Evolutionary conservation across 495 filamentous ascomycete species (phyloP).

Genomic region (Peziza echinospora): DNA sequence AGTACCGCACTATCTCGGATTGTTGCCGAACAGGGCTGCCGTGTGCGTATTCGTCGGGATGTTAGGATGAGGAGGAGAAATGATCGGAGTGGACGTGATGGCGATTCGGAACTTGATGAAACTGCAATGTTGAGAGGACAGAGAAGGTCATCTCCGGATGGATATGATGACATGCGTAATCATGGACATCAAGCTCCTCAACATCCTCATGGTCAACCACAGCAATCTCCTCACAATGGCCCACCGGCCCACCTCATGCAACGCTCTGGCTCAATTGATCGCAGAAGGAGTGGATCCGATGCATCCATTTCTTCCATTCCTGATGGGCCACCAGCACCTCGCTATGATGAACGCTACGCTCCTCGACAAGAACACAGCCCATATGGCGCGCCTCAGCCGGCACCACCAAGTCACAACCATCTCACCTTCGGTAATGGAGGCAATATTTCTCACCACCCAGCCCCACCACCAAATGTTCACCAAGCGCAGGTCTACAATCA

Average conservation of each 20-base stretch:
- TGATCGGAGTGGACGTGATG: conserved; percentile 16
- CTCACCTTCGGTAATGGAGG: conserved; percentile 12
- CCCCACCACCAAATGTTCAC: conserved; percentile 11
- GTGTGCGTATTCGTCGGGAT: conserved; percentile 88
- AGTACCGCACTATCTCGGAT: conserved; percentile 74
- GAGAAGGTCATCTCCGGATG: conserved; percentile 10
- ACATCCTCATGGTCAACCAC: conserved; percentile 8
- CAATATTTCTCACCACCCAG: conserved; percentile 6
- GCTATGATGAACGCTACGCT: conserved; percentile 12
- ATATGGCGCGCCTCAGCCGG: conserved; percentile 9
- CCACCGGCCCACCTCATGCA: conserved; percentile 12
- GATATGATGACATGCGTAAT: conserved; percentile 12
- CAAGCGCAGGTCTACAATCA: conserved; percentile 13
- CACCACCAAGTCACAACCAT: conserved; percentile 13
- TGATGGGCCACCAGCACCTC: conserved; percentile 7
- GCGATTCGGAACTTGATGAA: conserved; percentile 17
- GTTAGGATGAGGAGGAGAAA: conserved; percentile 69
- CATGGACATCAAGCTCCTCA: conserved; percentile 9
- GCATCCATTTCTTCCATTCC: conserved; percentile 11
- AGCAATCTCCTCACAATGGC: conserved; percentile 14
- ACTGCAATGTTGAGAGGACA: conserved; percentile 16
- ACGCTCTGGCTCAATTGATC: conserved; percentile 9
- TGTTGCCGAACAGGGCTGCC: conserved; percentile 91
- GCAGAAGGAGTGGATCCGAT: conserved; percentile 19
- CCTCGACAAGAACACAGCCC: conserved; percentile 13